These are phyloP conservation scores for Blastomyces emzantsi DNA, from an alignment of 2,329 filamentous ascomycete species.

Conservation along the genomic window DNA sequence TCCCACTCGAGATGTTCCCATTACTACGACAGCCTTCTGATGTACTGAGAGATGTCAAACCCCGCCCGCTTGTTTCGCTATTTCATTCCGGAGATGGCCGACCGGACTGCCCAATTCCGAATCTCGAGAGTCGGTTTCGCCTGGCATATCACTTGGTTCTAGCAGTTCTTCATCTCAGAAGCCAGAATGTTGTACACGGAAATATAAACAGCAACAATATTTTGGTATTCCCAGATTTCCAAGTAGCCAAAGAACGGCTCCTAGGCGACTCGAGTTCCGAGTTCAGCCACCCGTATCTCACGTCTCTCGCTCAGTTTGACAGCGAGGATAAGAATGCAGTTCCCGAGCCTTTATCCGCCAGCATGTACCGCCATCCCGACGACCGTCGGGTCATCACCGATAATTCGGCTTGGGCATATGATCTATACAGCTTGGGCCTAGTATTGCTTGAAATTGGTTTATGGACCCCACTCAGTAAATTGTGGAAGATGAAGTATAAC, in stretches of 20 bases:
- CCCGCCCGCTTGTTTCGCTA: constrained; percentile 36
- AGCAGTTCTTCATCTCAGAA: constrained; percentile 49
- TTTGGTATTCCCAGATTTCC: constrained; percentile 44
- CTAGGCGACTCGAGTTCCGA: constrained; percentile 23
- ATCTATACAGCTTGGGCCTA: constrained; percentile 54
- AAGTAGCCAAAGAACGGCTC: constrained; percentile 26
- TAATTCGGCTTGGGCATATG: constrained; percentile 37
- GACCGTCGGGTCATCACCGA: constrained; percentile 34
- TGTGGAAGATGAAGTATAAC: constrained; percentile 58
- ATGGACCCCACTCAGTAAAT: constrained; percentile 52
- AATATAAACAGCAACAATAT: constrained; percentile 59
- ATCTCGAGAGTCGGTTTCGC: constrained; percentile 53
- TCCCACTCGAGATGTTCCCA: constrained; percentile 43
- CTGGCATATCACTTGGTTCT: constrained; percentile 51
- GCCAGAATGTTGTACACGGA: constrained; percentile 49
- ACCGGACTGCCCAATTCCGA: constrained; percentile 38
- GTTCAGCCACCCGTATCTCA: constrained; percentile 48
- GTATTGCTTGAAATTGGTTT: constrained; percentile 55
- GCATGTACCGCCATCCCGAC: constrained; percentile 54
- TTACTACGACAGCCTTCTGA: constrained; percentile 34
- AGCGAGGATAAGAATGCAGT: constrained; percentile 41
- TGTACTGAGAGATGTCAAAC: constrained; percentile 29
- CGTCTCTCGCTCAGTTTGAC: constrained; percentile 50
- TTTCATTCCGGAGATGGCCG: constrained; percentile 36
- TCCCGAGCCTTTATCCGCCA: constrained; percentile 39